Conservation (phyloP, 192 early-diverging fungal genomes). For the Coemansia umbellata region DNA sequence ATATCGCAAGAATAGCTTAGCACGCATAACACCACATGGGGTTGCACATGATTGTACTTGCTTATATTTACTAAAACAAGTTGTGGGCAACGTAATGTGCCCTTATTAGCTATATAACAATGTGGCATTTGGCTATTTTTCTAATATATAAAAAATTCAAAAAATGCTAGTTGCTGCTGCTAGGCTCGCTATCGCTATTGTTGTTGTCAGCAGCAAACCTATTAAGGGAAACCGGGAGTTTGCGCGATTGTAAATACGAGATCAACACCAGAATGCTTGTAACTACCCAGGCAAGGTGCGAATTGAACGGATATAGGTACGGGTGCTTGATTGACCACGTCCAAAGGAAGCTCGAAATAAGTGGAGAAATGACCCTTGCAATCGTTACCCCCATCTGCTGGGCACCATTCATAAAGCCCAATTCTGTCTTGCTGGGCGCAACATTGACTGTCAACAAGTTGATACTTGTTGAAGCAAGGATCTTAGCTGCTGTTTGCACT, state of each 20-base stretch:
- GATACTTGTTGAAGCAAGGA: conserved; percentile 1
- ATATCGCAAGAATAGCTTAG: too few species aligned
- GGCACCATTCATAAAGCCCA: conserved; percentile 15
- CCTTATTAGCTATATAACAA: background rate
- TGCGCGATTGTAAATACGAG: conserved; percentile 1
- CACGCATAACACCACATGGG: too few species aligned
- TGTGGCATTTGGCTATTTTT: background rate
- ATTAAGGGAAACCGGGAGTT: conserved; percentile 28
- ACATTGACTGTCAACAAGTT: conserved; percentile 5
- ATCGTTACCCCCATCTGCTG: background rate
- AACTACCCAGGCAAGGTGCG: conserved; percentile 34
- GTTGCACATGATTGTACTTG: too few species aligned
- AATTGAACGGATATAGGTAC: conserved; percentile 34
- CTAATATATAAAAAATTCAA: background rate
- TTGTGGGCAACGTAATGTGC: too few species aligned
- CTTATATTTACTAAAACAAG: too few species aligned
- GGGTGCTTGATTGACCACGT: conserved; percentile 36
- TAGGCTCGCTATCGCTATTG: background rate
- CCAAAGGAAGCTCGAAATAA: conserved; percentile 9
- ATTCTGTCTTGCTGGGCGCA: background rate
- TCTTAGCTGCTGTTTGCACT: background rate
- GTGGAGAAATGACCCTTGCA: conserved; percentile 6
- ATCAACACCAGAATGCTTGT: background rate
- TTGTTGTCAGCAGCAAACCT: conserved; percentile 13
- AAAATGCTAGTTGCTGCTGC: background rate